Evolutionary conservation across 2,329 filamentous ascomycete genomes (phyloP), one percentile per base, ranked within the genome.

Genomic region (Diaporthe australafricana): DNA sequence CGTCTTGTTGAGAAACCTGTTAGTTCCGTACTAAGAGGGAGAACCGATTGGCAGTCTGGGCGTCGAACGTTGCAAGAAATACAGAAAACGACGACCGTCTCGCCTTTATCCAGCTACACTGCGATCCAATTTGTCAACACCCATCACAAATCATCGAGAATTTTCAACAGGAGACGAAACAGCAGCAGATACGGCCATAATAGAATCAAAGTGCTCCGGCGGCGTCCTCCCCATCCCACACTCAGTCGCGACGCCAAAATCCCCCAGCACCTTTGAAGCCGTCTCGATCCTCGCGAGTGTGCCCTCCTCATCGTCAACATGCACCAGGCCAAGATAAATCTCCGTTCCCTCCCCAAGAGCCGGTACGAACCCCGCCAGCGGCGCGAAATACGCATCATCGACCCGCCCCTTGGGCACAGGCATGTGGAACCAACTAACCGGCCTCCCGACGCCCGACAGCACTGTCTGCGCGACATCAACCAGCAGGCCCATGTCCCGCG

Each of bases 381-480:
- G 45, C 30, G 45, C 42, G 30, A 48, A 66, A 27, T 66, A 52
- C 14, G 62, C 62, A 22, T 35, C 62, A 20, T 66, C 62, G n/a
- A 35, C 62, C 20, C 62, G 62, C 20, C 22, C n/a, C 62, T 52
- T 66, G n/a, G 62, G 45, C 45, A 66, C 62, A 38, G 62, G 62
- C 45, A 66, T 4, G 45, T 66, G 45, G 17, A 66, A 14, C 62
- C 62, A 66, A 12, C 20, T 30, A 20, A 66, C 30, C 45, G 27
- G 62, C 27, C 62, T 48, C 45, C 62, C 42, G 30, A 66, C 48
- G 12, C 17, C 48, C 12, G 22, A 20, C 7, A 50, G 20, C 45
- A 66, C n/a, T 27, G 14, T 16, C 45, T 35, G 14, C 45, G 62
- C 42, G 20, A 66, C 48, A 20, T 50, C 48, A 20, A 27, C 62